A percentile compares a stretch with the other conserved stretches of the same genome.
Conservation (phyloP, 805 yeast species). For the Aciculoconidium aculeatum region DNA sequence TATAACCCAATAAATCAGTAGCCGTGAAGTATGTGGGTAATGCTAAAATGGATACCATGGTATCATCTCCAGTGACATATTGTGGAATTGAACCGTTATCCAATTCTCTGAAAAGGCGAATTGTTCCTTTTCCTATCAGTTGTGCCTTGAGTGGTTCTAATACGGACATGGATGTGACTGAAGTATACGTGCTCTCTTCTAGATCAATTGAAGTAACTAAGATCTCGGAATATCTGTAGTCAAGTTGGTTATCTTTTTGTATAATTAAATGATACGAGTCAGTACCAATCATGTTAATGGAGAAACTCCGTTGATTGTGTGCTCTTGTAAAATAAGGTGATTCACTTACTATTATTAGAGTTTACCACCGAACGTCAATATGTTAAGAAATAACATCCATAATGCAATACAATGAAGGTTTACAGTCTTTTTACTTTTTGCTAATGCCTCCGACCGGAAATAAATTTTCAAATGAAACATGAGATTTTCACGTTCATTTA, state of each 20-base stretch:
- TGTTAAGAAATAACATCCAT: too few species aligned
- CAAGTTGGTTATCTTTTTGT: constrained; percentile 14
- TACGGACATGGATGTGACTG: constrained; percentile 1
- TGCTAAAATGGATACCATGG: constrained; percentile 75
- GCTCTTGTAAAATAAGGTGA: too few species aligned
- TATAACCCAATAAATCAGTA: constrained; percentile 74
- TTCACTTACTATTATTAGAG: too few species aligned
- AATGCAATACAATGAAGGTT: too few species aligned
- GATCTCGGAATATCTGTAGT: constrained; percentile 28
- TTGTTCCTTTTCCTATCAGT: constrained; percentile 68
- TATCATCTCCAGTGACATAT: constrained; percentile 33
- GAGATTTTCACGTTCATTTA: too few species aligned
- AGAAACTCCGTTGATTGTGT: too few species aligned
- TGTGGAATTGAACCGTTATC: constrained; percentile 18
- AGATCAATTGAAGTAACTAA: constrained; percentile 23
- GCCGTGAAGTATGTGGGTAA: constrained; percentile 86
- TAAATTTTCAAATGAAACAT: too few species aligned
- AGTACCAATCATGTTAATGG: constrained; percentile 40
- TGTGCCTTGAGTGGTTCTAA: constrained; percentile 54
- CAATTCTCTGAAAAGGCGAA: constrained; percentile 57
- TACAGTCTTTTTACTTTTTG: too few species aligned
- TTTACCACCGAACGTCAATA: too few species aligned
- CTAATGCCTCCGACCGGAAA: too few species aligned
- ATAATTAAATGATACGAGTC: constrained; percentile 34
- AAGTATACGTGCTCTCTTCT: too few species aligned